Conservation (phyloP, 305 asterid genomes). For the Withania somnifera region DNA sequence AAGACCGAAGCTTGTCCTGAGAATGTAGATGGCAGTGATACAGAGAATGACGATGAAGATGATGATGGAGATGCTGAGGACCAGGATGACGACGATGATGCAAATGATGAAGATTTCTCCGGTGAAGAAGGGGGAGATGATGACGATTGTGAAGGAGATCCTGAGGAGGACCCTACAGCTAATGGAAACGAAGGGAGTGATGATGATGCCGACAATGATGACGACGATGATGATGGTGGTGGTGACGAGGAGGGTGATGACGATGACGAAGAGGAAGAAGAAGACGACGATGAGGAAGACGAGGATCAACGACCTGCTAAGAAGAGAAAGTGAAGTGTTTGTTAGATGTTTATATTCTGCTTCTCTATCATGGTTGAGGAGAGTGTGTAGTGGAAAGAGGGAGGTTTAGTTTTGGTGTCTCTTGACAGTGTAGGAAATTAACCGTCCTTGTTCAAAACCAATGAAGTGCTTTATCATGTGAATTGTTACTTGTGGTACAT, state of each 20-base stretch:
- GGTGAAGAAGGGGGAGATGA: slow-evolving; percentile 56
- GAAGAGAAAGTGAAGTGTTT: slow-evolving; percentile 64
- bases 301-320: slow-evolving; percentile 79
- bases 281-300: slow-evolving; percentile 42
- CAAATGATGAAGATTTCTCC: slow-evolving; percentile 11
- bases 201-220: slow-evolving; percentile 13
- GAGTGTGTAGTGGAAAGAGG: slow-evolving; percentile 39
- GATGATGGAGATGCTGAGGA: slow-evolving; percentile 34
- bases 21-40: slow-evolving; percentile 57
- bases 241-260: slow-evolving; percentile 20
- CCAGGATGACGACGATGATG: slow-evolving; percentile 18
- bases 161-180: slow-evolving; percentile 28
- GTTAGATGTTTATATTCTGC: slow-evolving; percentile 16
- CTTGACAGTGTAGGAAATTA: slow-evolving; percentile 30
- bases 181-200: slow-evolving; percentile 42
- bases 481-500: slow-evolving; percentile 16
- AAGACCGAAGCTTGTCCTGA: slow-evolving; percentile 35
- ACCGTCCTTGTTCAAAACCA: slow-evolving; percentile 19
- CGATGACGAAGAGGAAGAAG: background rate
- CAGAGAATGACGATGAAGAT: slow-evolving; percentile 64
- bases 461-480: slow-evolving; percentile 22
- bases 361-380: slow-evolving; percentile 29
- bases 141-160: slow-evolving; percentile 35
- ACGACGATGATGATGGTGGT: slow-evolving; percentile 12
- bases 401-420: slow-evolving; percentile 24